These are phyloP conservation scores for Luffa aegyptiaca DNA, from an alignment of 306 rosid species.

Conservation along the genomic window DNA sequence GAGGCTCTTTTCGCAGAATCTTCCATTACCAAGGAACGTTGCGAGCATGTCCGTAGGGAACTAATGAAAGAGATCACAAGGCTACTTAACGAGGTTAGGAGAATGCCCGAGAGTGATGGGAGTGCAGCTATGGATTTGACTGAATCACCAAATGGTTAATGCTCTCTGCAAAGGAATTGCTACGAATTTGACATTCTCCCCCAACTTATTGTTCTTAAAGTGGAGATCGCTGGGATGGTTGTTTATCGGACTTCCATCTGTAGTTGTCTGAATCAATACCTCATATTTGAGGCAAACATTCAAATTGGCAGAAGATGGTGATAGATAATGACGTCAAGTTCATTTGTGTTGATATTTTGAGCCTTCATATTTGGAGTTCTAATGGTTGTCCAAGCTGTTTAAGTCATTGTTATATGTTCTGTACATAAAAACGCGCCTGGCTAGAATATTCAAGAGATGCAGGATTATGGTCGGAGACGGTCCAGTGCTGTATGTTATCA, in stretches of 20 bases:
- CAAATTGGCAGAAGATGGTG: neutral
- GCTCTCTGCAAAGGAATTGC: neutral
- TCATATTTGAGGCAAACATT: neutral
- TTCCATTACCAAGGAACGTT: constrained; percentile 66
- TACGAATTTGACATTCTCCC: neutral
- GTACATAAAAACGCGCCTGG: neutral
- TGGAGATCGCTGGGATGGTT: neutral
- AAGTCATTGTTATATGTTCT: neutral
- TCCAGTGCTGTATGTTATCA: neutral
- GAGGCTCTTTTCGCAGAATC: constrained; percentile 75
- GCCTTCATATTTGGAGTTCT: neutral
- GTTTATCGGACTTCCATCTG: neutral
- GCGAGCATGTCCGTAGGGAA: constrained; percentile 55
- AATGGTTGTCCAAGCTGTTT: neutral
- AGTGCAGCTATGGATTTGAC: constrained; percentile 48
- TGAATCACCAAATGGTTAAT: constrained; percentile 45
- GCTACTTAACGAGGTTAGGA: constrained; percentile 74
- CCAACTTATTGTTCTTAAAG: neutral
- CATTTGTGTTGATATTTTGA: neutral
- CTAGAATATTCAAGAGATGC: neutral
- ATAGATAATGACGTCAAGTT: neutral
- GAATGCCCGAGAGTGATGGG: constrained; percentile 60
- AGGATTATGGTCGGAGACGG: neutral
- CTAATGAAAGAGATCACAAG: constrained; percentile 57
- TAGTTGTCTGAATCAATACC: neutral